A percentile compares a stretch with the other conserved stretches of the same genome.
phyloP scores from a whole-genome alignment of 1,284 basidiomycete genomes.

The Sporisorium iseilematis-ciliati region DNA sequence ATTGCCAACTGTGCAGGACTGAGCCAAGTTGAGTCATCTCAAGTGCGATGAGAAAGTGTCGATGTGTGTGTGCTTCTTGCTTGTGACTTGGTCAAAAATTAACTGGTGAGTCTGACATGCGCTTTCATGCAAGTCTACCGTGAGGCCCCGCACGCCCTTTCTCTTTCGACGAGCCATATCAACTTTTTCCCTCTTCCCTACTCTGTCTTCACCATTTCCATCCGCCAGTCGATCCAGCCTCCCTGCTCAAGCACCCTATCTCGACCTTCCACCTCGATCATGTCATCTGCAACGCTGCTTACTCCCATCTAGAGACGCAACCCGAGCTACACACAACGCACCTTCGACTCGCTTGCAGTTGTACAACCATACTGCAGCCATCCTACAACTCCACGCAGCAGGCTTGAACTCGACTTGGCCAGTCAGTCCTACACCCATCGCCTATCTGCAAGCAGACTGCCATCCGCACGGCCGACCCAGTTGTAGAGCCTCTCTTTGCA shows the following conservation, averaged over 20 bases:
- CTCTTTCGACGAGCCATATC: constrained; percentile 38
- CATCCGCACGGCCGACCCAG: neutral
- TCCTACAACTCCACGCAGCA: neutral
- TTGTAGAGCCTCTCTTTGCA: neutral
- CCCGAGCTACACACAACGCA: neutral
- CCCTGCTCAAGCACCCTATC: constrained; percentile 4
- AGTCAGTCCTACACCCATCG: neutral
- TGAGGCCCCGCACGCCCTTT: constrained; percentile 13
- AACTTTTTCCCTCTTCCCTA: constrained; percentile 11
- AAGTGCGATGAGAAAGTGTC: neutral
- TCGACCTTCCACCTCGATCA: constrained; percentile 9
- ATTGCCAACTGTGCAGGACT: neutral
- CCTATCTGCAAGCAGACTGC: neutral
- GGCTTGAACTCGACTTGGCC: neutral
- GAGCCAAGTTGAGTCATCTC: neutral
- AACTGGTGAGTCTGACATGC: neutral
- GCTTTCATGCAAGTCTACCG: constrained; percentile 8
- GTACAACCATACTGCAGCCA: neutral
- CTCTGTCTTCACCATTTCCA: constrained; percentile 9
- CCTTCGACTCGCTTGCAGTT: neutral
- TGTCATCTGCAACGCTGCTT: constrained; percentile 14
- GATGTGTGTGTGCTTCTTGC: neutral
- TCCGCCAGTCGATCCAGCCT: constrained; percentile 11
- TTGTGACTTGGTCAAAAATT: constrained; percentile 2
- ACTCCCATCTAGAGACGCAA: constrained; percentile 6